Evolutionary conservation across 768 basidiomycete genomes (phyloP), one percentile per base, ranked within the genome.

Genomic region (Tricholoma hemisulphureum): DNA sequence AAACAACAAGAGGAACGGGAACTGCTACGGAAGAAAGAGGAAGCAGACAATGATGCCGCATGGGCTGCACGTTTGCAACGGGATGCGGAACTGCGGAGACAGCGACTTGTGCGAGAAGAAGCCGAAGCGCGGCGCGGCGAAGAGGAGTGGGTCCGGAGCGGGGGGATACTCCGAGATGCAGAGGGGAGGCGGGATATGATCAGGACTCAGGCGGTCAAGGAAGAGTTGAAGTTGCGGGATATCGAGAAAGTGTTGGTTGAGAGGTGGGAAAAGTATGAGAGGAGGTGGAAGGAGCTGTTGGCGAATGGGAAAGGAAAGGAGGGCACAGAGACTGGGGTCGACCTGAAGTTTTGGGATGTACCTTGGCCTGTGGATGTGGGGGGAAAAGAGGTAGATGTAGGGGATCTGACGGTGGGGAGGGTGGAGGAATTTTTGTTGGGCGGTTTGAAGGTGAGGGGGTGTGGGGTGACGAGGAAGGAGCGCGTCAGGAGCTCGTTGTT

Each of bases 81-180:
- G 41, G 54, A 48, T 23, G 24, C 46, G 6, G 56, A 57, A 16
- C 29, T 52, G 20, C 59, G 51, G 16, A 32, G 46, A 34, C 59
- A 57, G 28, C 62, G 65, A 11, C 62, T 70, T 11, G 68, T 62
- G n/a, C 43, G 58, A 6, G 79, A 81, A 55, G 74, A 67, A 8
- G 73, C 63, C n/a, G 77, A 80, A 46, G 76, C 76, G 11, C 70
- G 73, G n/a, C 68, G 67, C 45, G 81, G 80, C 26, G 85, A 86
- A 65, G 75, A 83, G 53, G 80, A 79, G 13, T 87, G 85, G 83
- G 85, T 87, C 2, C 76, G 81, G 9, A 78, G 76, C 9, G 85
- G 85, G 23, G 83, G 84, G 2, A 66, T 82, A 20, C 73, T 87
- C 28, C 77, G 83, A 39, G 81, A 84, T 63, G 71, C 70, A 32